Evolutionary conservation across 2,329 filamentous ascomycete species (phyloP).

Genomic region (Aspergillus glaucus): DNA sequence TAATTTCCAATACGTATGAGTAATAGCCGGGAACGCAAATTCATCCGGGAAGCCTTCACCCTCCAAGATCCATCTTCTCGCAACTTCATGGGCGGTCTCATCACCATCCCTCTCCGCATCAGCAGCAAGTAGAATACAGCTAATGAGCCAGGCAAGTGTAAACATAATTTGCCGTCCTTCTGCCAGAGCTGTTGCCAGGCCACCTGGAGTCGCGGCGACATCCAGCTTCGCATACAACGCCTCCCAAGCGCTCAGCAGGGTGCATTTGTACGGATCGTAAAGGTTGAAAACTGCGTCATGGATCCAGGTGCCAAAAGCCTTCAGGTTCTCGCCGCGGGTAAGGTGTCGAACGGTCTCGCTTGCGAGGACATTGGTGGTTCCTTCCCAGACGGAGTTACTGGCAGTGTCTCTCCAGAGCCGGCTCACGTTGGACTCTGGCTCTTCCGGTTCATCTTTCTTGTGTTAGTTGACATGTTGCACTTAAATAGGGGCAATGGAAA

Average conservation of each 20-base stretch:
- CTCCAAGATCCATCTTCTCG: neutral
- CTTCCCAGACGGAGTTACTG: conserved; percentile 59
- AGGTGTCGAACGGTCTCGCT: conserved; percentile 42
- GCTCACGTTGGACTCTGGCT: conserved; percentile 57
- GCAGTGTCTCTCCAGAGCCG: conserved; percentile 59
- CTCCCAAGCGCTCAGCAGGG: too few relatives aligned
- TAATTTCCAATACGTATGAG: neutral
- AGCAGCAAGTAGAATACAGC: neutral
- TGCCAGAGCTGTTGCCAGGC: too few relatives aligned
- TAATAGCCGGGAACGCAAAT: neutral
- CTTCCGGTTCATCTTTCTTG: conserved; percentile 28
- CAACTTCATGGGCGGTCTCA: neutral
- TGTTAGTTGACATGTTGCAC: too few relatives aligned
- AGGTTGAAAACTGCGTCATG: too few relatives aligned
- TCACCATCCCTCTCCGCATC: neutral
- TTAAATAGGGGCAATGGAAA: too few relatives aligned
- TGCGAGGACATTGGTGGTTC: conserved; percentile 65
- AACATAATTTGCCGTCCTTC: too few relatives aligned
- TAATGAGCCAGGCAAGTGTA: neutral
- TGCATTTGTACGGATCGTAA: too few relatives aligned
- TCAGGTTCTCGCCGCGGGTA: too few relatives aligned
- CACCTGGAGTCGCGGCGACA: too few relatives aligned
- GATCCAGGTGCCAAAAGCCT: too few relatives aligned
- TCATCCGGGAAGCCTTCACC: neutral
- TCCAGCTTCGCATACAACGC: too few relatives aligned